phyloP scores from a whole-genome alignment of 2,329 filamentous ascomycete genomes.

The Fusarium illudens region DNA sequence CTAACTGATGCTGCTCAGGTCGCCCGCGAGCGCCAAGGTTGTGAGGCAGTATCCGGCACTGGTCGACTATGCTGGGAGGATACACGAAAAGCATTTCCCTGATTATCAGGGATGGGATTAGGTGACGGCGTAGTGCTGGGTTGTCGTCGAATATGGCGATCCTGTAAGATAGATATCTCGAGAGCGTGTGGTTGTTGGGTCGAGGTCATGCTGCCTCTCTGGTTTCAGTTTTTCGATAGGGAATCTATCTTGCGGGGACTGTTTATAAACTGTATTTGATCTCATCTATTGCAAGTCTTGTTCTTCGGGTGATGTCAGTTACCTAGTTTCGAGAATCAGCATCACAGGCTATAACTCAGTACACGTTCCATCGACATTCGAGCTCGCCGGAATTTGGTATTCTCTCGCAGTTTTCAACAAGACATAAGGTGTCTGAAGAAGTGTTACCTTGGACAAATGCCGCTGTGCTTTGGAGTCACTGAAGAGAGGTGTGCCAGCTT shows the following conservation, averaged over 20 bases:
- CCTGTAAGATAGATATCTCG: no score
- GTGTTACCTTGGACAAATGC: background rate
- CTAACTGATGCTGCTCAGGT: constrained; percentile 45
- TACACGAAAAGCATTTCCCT: constrained; percentile 65
- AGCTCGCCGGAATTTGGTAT: background rate
- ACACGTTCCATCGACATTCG: background rate
- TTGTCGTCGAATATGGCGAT: background rate
- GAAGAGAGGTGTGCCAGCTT: background rate
- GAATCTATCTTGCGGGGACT: no score
- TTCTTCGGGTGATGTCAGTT: background rate
- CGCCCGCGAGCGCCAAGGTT: constrained; percentile 55
- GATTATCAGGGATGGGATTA: constrained; percentile 59
- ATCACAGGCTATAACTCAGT: background rate
- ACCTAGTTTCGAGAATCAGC: background rate
- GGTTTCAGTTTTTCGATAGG: no score
- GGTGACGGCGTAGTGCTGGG: background rate
- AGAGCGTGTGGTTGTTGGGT: background rate
- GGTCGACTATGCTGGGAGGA: constrained; percentile 63
- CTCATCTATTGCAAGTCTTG: no score
- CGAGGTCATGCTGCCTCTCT: background rate
- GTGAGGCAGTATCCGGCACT: constrained; percentile 58
- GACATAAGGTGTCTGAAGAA: no score
- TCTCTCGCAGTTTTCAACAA: background rate
- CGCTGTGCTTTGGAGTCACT: constrained; percentile 3
- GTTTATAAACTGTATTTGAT: no score